These are phyloP conservation scores for Dittrichia graveolens DNA, from an alignment of 129 eudicot species.

Conservation along the genomic window DNA sequence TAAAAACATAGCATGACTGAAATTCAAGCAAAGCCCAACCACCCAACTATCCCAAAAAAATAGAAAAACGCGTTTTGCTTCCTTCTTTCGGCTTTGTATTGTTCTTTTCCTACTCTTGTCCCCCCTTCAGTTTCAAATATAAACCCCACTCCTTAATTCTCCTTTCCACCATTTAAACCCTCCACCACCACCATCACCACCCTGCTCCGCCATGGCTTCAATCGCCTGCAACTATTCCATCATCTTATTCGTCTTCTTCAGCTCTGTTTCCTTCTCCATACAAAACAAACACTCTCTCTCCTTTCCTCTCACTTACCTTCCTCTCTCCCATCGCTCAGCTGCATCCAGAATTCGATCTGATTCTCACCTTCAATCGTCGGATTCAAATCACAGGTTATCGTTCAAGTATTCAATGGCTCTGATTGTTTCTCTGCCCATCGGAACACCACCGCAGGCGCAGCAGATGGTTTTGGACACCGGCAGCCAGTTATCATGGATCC, in stretches of 20 bases:
- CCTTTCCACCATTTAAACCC: conserved; percentile 7
- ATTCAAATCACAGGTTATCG: conserved; percentile 38
- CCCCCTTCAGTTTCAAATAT: conserved; percentile 36
- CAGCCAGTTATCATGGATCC: conserved; percentile 86
- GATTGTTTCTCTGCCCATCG: conserved; percentile 66
- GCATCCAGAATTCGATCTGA: conserved; percentile 27
- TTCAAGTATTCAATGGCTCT: conserved; percentile 82
- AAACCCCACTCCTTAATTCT: conserved; percentile 22
- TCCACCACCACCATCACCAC: not conserved
- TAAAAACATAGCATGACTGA: conserved; percentile 40
- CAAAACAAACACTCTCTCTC: conserved; percentile 41
- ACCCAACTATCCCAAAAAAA: conserved; percentile 42
- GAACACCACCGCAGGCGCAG: conserved; percentile 85
- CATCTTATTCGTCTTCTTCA: conserved; percentile 7
- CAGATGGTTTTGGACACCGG: conserved; percentile 88
- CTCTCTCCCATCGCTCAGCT: conserved; percentile 46
- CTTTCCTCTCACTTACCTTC: conserved; percentile 48
- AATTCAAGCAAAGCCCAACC: conserved; percentile 43
- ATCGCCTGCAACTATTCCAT: not conserved
- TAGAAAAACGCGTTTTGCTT: conserved; percentile 63
- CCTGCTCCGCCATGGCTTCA: conserved; percentile 7
- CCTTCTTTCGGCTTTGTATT: conserved; percentile 46
- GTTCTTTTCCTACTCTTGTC: conserved; percentile 38
- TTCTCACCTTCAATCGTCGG: not conserved
- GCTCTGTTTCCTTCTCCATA: conserved; percentile 21